Percentiles rank a stretch among this genome's conserved stretches.
phyloP scores from a whole-genome alignment of 345 rosid species.

The Ailanthus altissimus region DNA sequence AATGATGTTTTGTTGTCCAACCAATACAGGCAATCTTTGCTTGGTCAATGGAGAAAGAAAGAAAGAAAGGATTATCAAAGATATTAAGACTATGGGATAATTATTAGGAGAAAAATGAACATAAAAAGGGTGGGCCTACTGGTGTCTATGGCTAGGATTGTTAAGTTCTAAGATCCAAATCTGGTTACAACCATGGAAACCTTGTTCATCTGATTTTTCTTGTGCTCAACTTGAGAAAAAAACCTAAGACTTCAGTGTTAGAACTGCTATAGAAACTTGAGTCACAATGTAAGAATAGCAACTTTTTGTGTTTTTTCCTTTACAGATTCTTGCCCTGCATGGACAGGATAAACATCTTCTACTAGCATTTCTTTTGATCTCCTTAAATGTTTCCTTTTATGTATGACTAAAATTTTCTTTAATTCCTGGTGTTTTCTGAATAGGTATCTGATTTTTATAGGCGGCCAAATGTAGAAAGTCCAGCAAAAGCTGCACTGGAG shows the following conservation, averaged over 20 bases:
- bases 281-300: neutral
- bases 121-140: neutral
- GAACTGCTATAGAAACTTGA: neutral
- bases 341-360: constrained; percentile 10
- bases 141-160: neutral
- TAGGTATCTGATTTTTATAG: constrained; percentile 93
- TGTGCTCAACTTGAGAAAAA: neutral
- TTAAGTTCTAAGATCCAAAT: neutral
- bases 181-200: neutral
- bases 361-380: constrained; percentile 22
- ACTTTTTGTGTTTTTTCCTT: neutral
- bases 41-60: neutral
- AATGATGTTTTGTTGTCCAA: neutral
- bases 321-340: neutral
- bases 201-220: neutral
- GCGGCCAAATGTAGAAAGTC: constrained; percentile 72
- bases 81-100: neutral
- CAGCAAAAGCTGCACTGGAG: constrained; percentile 72
- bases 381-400: neutral
- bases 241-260: neutral
- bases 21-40: neutral
- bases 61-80: neutral
- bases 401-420: neutral
- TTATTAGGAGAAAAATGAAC: neutral
- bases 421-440: constrained; percentile 19